Evolutionary conservation across 129 eudicot species (phyloP).

Genomic region (Deinandra increscens): DNA sequence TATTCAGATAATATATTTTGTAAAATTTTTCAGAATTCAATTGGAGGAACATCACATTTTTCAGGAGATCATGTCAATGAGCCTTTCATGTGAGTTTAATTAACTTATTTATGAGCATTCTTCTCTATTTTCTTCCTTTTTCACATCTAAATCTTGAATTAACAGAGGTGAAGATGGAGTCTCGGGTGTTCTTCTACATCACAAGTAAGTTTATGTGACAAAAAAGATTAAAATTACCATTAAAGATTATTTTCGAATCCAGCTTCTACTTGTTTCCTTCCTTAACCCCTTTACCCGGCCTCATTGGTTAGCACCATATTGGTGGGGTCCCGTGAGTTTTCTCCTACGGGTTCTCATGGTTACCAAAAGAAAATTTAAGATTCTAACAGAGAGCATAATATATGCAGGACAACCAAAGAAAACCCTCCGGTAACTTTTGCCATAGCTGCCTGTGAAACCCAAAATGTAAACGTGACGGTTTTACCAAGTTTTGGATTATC

Average conservation of each 20-base stretch:
- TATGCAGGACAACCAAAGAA: constrained; percentile 81
- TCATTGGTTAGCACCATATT: too few species aligned
- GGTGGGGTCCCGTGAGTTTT: too few species aligned
- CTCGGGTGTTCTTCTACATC: constrained; percentile 93
- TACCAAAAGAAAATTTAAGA: background rate
- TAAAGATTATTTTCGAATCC: background rate
- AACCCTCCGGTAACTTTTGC: constrained; percentile 95
- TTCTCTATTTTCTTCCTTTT: background rate
- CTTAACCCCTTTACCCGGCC: too few species aligned
- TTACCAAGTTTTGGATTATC: constrained; percentile 86
- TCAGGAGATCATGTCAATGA: constrained; percentile 95
- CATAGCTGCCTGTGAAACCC: constrained; percentile 94
- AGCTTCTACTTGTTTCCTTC: too few species aligned
- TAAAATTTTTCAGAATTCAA: constrained; percentile 59
- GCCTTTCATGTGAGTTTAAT: constrained; percentile 68
- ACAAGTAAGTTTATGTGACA: constrained; percentile 61
- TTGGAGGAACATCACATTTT: constrained; percentile 87
- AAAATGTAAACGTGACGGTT: constrained; percentile 84
- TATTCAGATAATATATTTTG: background rate
- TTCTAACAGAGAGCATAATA: constrained; percentile 22
- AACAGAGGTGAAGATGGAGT: constrained; percentile 92
- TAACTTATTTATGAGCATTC: background rate
- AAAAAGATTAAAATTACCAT: constrained; percentile 1
- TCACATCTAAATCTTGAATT: constrained; percentile 3
- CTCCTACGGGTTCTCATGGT: too few species aligned